These are phyloP conservation scores for Claviceps pusilla DNA, from an alignment of 2,329 filamentous ascomycete genomes.

Conservation along the genomic window DNA sequence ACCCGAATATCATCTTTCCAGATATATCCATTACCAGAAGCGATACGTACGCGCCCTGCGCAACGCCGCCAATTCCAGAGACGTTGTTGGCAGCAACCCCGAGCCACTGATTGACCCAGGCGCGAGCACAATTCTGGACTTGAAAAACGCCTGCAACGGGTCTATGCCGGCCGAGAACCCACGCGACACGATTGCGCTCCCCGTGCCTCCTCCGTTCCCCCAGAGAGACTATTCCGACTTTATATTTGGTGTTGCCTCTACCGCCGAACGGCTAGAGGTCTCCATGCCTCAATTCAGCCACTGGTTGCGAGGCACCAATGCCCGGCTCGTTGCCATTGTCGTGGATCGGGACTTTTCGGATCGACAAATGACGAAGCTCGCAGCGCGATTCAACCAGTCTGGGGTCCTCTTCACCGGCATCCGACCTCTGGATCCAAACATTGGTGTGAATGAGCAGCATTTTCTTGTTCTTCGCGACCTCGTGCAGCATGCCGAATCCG, in stretches of 20 bases:
- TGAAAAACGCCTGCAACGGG: conserved; percentile 13
- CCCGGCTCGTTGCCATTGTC: conserved; percentile 36
- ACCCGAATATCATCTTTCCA: conserved; percentile 20
- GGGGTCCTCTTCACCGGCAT: conserved; percentile 21
- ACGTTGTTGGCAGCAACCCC: conserved; percentile 22
- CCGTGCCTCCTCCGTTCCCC: conserved; percentile 30
- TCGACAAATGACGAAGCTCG: conserved; percentile 14
- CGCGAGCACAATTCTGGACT: conserved; percentile 16
- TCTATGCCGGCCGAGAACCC: conserved; percentile 1
- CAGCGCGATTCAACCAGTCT: conserved; percentile 13
- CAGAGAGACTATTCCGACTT: conserved; percentile 31
- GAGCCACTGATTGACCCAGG: conserved; percentile 20
- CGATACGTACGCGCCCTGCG: conserved; percentile 27
- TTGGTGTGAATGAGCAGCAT: conserved; percentile 37
- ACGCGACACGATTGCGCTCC: conserved; percentile 30
- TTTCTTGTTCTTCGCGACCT: conserved; percentile 40
- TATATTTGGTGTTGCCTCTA: conserved; percentile 43
- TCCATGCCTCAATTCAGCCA: conserved; percentile 38
- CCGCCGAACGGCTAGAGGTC: conserved; percentile 31
- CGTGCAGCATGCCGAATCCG: conserved; percentile 24
- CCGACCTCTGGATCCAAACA: conserved; percentile 18
- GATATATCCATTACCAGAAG: conserved; percentile 28
- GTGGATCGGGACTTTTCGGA: conserved; percentile 20
- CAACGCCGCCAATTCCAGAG: conserved; percentile 20
- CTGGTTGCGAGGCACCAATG: conserved; percentile 37